phyloP scores from a whole-genome alignment of 345 rosid species.

The Nasturtium officinale region DNA sequence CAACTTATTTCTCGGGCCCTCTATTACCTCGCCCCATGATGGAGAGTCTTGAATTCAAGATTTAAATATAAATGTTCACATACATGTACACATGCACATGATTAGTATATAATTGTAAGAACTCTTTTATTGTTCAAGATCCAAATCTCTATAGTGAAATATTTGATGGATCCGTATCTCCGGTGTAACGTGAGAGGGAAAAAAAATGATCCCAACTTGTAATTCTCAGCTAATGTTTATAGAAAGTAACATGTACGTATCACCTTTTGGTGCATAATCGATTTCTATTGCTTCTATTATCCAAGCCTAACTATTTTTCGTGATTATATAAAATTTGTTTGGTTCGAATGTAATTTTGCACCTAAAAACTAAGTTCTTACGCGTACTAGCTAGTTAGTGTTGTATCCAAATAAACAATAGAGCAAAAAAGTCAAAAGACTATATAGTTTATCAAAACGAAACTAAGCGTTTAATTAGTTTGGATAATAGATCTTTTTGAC shows the following conservation, averaged over 20 bases:
- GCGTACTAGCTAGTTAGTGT: not conserved
- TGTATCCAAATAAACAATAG: not conserved
- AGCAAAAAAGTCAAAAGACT: not conserved
- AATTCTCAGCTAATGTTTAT: not conserved
- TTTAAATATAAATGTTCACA: no score
- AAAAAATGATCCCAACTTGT: not conserved
- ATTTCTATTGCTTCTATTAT: not conserved
- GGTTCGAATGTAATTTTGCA: not conserved
- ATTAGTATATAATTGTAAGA: not conserved
- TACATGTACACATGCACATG: not conserved
- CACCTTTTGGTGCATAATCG: not conserved
- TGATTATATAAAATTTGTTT: not conserved
- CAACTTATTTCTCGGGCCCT: slow-evolving; percentile 5
- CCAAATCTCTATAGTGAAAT: not conserved
- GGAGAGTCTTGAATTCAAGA: slow-evolving; percentile 7
- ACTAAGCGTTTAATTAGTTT: not conserved
- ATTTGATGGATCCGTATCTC: slow-evolving; percentile 21
- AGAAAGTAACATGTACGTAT: slow-evolving; percentile 2
- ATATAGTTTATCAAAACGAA: no score
- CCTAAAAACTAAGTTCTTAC: not conserved
- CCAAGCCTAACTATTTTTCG: not conserved
- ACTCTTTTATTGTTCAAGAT: not conserved
- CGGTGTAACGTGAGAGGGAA: slow-evolving; percentile 4
- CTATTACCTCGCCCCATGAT: slow-evolving; percentile 27
- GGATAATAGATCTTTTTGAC: no score